Base-by-base conservation (phyloP, 169 alveolate genomes). In the Plasmodium knowlesi region DNA sequence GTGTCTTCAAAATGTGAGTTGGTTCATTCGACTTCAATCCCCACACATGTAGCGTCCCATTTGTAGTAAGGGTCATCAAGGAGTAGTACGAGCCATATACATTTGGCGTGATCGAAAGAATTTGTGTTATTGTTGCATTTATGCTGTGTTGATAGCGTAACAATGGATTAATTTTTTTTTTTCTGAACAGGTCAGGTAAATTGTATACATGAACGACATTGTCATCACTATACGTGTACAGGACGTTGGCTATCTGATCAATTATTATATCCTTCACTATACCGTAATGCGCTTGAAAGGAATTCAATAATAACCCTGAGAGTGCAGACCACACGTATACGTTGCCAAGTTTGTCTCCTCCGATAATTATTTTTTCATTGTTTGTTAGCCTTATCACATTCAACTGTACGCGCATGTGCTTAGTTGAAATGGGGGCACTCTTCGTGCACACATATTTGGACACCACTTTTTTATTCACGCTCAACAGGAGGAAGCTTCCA, bases 221-320 rank as follows among this genome's bases (percentile, higher is more conserved):
- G 25, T 91, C 95, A 81, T 91, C 95, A 19, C 95, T 78, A 53
- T 91, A 91, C 14, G 95, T 91, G 83, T 82, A 91, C 25, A 91
- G 9, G 46, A 91, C 92, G 54, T 91, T 91, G 61, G 83, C 30
- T 32, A 28, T 67, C n/a, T 80, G 92, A 54, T 91, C 95, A 39
- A 91, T 91, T 70, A 91, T 30, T 32, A 91, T 81, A 82, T 91
- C 92, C 74, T 91, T 91, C 5, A 91, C 16, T 14, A 25, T 19
- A 19, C 95, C 95, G 37, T 70, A 81, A 91, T 91, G 95, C 16
- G 95, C 92, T 82, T 91, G 95, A 71, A 91, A 91, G 25, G 92
- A 54, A 91, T 72, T 91, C 3, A 81, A 71, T 91, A 91, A 91
- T 16, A 80, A 71, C 19, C 95, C 95, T 71, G 95, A 53, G 28